Evolutionary conservation across 2,329 filamentous ascomycete species (phyloP), one percentile per base, ranked within the genome.

Genomic region (Cercospora zeae-maydis): DNA sequence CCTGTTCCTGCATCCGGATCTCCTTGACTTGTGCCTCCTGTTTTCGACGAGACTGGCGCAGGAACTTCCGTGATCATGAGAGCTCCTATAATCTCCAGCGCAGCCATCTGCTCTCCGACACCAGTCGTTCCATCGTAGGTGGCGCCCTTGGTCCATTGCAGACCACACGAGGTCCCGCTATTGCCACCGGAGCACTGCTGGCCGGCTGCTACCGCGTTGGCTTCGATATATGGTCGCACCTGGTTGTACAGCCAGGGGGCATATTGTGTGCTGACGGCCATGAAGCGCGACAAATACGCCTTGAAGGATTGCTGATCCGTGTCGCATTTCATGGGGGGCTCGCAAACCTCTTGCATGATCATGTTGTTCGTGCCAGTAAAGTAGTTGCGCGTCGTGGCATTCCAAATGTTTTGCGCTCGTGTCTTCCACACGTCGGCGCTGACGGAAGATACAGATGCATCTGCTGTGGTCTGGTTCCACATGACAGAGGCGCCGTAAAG

Each of bases 51-150:
- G 2, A 84, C 75, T 9, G 79, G 74, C 7, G 76, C 74, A 2
- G 71, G 66, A 0, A 77, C 72, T 3, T 73, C 61, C 6, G 70
- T 42, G 4, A 81, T 75, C 39, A 76, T 71, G 45, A 78, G 73
- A 21, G 78, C 77, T 53, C 77, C 72, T 57, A 86, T 78, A 31
- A 81, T 78, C 39, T 81, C 81, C 6, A 86, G 75, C 0, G 82
- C 83, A 47, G 78, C 79, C 82, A 86, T 84, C 72, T 85, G 80
- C 71, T 86, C 80, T 4, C 83, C 83, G 0, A 84, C 83, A 6
- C 84, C 83, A 10, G 74, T 71, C 1, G 72, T 75, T 2, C 80
- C 78, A 69, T 84, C 83, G 67, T 77, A 79, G 1, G 70, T 73
- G 4, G 71, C 74, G 14, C 73, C 67, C 11, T 66, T 30, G 24